Base-by-base conservation (phyloP, 768 basidiomycete species). In the Xerocomellus chrysenteron region DNA sequence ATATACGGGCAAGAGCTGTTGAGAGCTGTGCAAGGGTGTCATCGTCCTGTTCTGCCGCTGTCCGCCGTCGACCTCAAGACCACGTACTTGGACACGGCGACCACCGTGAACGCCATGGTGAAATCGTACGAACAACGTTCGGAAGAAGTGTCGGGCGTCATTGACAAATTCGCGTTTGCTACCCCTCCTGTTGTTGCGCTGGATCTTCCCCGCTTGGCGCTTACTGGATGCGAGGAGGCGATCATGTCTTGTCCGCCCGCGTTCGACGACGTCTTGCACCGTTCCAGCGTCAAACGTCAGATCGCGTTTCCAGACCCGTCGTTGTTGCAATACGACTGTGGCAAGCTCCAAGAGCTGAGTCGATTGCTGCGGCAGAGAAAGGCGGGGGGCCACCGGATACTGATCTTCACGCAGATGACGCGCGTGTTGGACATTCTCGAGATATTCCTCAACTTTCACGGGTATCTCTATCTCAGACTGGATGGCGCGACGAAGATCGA, bases 351-450 rank as follows among this genome's bases (percentile, higher is more conserved):
- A 65, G 82, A 86, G 54, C 82, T 98, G 9, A 82, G 85, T n/a
- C 76, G 75, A 26, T 76, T 98, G 28, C 78, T 98, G 11, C 84
- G 92, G 44, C 83, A 90, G 70, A 90, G 85, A 72, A 93, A 94
- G 67, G 83, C 85, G 0, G 92, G 85, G 7, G 93, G 94, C 0
- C 94, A 97, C 68, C 88, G 95, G 8, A 81, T 91, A 26, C 79
- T 98, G 46, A 95, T 98, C 59, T 98, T 98, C 73, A 98, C 95
- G 0, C 95, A 98, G 66, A 98, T 98, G 95, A 96, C 95, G 32
- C 81, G 82, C 57, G 87, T 98, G 33, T 80, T 98, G 56, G 95
- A 98, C 68, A 92, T 98, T 57, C 81, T 98, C 50, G 95, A 98
- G 69, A 86, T 87, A 17, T 98, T 94, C 72, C 80, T 98, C 55